Conservation (phyloP, 1,284 basidiomycete genomes). For the Ganoderma multipileum region DNA sequence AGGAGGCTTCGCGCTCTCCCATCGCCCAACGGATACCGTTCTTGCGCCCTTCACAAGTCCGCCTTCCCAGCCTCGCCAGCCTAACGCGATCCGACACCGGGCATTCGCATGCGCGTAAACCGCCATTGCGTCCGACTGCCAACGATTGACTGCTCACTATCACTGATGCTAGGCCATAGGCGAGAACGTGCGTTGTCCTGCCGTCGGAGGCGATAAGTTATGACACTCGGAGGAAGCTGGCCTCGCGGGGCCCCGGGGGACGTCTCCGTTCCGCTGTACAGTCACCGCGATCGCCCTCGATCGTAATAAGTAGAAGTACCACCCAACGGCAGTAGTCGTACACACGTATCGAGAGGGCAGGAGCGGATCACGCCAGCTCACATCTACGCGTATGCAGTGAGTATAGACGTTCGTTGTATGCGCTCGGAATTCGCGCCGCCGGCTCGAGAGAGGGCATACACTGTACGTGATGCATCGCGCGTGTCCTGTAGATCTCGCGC, state of each 20-base stretch:
- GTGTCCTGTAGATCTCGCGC: neutral
- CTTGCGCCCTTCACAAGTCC: neutral
- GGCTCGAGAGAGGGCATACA: neutral
- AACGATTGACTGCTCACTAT: neutral
- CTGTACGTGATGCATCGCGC: neutral
- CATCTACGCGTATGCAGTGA: neutral
- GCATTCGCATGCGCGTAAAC: neutral
- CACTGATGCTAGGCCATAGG: neutral
- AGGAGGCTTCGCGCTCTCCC: neutral
- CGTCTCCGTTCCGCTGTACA: neutral
- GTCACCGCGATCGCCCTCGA: neutral
- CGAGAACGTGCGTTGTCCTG: slow-evolving; percentile 1
- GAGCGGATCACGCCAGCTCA: neutral
- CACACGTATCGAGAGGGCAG: neutral
- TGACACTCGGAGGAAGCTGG: neutral
- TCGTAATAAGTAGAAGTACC: neutral
- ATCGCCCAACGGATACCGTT: neutral
- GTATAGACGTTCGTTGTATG: neutral
- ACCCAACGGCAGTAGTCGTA: neutral
- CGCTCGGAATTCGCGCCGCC: too few relatives aligned
- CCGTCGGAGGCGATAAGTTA: neutral
- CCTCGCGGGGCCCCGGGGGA: slow-evolving; percentile 1
- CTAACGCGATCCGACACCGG: neutral
- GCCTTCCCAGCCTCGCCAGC: neutral
- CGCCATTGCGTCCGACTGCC: neutral